Base-by-base conservation (phyloP, 2,329 filamentous ascomycete genomes). In the Cladosporium sp. region DNA sequence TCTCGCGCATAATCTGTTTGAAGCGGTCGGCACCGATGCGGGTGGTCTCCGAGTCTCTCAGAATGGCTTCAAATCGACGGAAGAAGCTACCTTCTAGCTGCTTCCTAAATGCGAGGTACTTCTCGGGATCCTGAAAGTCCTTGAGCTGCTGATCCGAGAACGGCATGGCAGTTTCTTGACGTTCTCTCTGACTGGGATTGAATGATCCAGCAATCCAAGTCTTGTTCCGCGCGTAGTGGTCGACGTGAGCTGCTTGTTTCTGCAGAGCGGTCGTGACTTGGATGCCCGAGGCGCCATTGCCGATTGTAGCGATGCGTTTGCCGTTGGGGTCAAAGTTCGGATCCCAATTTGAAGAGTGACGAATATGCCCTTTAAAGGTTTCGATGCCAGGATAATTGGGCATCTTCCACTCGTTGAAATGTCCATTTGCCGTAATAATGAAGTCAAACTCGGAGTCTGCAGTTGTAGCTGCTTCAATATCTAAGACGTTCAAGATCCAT, bases 191-290 rank as follows among this genome's bases (percentile, higher is more conserved):
- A 54, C 78, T 70, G 33, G 79, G 74, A 0, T 78, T 79, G 67
- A 82, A 85, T 0, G 81, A 80, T 1, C 79, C 75, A 0, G 84
- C 81, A 28, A 87, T 81, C 85, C 85, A 88, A 0, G 84, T 87
- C 32, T 73, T 77, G 59, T 78, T 83, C 9, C 84, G 73, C 1
- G 77, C 81, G 57, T 86, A 87, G 65, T 85, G 81, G 56, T 86
- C 81, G 0, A 87, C 70, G 2, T 73, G 77, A 13, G 56, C 59
- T 2, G 63, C 67, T 51, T 59, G 61, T 28, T 72, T 72, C 52
- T 81, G 79, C 1, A 83, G 58, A 42, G 79, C 79, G 0, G 79
- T 65, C 2, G 64, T 63, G 6, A 67, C 55, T 46, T 74, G 72
- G 7, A 74, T 69, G 3, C 69, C 72, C 0, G 68, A 70, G 3